Percentiles rank a stretch among this genome's conserved stretches.
phyloP scores from a whole-genome alignment of 306 rosid species.

The Glycyrrhiza uralensis region DNA sequence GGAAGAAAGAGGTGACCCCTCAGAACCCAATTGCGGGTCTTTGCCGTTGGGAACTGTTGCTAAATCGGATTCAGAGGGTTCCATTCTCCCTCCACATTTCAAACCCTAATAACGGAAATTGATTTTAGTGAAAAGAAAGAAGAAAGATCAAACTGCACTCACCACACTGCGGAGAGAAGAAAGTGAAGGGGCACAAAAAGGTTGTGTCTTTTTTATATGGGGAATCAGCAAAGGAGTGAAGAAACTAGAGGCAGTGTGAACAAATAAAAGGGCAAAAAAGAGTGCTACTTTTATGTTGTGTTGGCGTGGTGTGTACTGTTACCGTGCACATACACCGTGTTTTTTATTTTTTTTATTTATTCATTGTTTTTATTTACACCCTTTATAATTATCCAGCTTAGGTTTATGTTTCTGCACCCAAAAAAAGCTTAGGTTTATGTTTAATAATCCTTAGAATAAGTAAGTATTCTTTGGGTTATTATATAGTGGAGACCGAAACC shows the following conservation, averaged over 20 bases:
- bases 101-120: conserved; percentile 67
- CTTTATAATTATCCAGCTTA: too few relatives aligned
- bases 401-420: too few relatives aligned
- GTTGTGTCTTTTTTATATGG: background rate
- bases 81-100: conserved; percentile 96
- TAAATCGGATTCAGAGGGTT: conserved; percentile 50
- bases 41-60: conserved; percentile 10
- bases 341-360: background rate
- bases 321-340: background rate
- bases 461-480: too few relatives aligned
- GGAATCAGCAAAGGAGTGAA: conserved; percentile 23
- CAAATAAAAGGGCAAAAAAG: background rate
- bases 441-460: too few relatives aligned
- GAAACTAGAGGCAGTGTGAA: conserved; percentile 29
- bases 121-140: background rate
- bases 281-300: conserved; percentile 7
- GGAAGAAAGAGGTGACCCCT: conserved; percentile 24
- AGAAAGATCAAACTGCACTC: background rate
- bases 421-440: too few relatives aligned
- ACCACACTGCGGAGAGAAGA: background rate
- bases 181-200: background rate
- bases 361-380: background rate
- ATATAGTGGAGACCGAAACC: too few relatives aligned
- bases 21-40: conserved; percentile 17
- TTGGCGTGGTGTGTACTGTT: background rate